Evolutionary conservation across 2,329 filamentous ascomycete species (phyloP).

Genomic region (Coleophoma crateriformis): DNA sequence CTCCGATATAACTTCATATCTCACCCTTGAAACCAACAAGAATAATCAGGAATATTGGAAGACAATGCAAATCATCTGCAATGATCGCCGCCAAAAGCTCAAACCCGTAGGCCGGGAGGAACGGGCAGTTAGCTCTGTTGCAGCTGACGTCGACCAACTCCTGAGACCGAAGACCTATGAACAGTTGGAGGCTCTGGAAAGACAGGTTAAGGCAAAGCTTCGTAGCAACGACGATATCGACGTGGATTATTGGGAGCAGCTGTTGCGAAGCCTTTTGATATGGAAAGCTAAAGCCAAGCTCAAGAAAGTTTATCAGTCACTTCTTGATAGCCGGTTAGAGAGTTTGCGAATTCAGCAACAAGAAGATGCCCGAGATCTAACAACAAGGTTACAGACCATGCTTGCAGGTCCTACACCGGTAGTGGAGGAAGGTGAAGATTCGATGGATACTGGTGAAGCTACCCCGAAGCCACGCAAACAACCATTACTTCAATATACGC

Average conservation of each 20-base stretch:
- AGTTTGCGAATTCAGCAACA: constrained; percentile 62
- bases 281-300: constrained; percentile 91
- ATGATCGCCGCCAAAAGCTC: constrained; percentile 64
- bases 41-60: constrained; percentile 89
- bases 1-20: constrained; percentile 74
- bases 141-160: constrained; percentile 82
- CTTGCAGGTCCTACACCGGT: constrained; percentile 30
- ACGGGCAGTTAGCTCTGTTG: constrained; percentile 75
- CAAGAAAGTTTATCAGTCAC: constrained; percentile 69
- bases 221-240: constrained; percentile 82
- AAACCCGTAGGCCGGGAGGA: constrained; percentile 54
- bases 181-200: constrained; percentile 81
- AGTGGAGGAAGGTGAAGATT: constrained; percentile 18
- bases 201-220: constrained; percentile 81
- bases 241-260: constrained; percentile 94
- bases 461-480: constrained; percentile 14
- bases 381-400: constrained; percentile 44
- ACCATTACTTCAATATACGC: constrained; percentile 31
- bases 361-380: constrained; percentile 55
- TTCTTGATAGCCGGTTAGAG: constrained; percentile 64
- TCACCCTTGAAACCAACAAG: constrained; percentile 71
- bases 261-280: constrained; percentile 76
- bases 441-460: constrained; percentile 7
- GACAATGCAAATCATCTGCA: constrained; percentile 79
- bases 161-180: constrained; percentile 79